Conservation (phyloP, 495 filamentous ascomycete species). For the Penicillium herquei region DNA sequence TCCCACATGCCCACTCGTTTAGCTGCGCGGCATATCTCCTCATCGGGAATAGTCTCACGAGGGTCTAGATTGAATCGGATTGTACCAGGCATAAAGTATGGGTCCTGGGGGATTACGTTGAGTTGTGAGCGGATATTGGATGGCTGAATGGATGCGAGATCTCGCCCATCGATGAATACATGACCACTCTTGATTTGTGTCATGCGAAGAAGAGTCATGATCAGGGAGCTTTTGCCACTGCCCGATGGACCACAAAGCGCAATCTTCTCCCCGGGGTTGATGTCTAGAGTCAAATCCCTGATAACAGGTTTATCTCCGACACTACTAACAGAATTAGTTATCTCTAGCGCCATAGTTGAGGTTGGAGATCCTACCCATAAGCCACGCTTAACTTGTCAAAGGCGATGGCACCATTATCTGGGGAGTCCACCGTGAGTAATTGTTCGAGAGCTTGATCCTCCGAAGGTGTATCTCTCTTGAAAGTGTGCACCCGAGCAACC, state of each 20-base stretch:
- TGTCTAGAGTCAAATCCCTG: constrained; percentile 16
- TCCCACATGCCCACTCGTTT: constrained; percentile 36
- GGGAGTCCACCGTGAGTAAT: too few relatives aligned
- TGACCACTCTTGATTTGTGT: constrained; percentile 1
- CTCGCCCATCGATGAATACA: too few relatives aligned
- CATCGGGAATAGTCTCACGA: constrained; percentile 6
- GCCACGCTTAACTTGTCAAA: background rate
- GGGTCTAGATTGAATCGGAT: constrained; percentile 46
- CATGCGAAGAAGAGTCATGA: constrained; percentile 44
- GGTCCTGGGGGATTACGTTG: constrained; percentile 50
- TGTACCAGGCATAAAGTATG: constrained; percentile 48
- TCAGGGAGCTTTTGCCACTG: constrained; percentile 41
- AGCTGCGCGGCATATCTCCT: constrained; percentile 13
- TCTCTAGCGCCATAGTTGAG: background rate
- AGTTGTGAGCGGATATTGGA: constrained; percentile 21
- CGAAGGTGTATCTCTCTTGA: background rate
- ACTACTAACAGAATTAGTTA: background rate
- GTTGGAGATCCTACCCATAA: background rate
- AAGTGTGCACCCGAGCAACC: background rate
- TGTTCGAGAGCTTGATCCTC: background rate
- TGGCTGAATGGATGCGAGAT: too few relatives aligned
- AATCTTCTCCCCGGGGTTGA: constrained; percentile 27
- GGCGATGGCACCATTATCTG: background rate
- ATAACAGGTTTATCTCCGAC: background rate
- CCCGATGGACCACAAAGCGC: constrained; percentile 37